Base-by-base conservation (phyloP, 345 rosid species). In the Citrus sp. region DNA sequence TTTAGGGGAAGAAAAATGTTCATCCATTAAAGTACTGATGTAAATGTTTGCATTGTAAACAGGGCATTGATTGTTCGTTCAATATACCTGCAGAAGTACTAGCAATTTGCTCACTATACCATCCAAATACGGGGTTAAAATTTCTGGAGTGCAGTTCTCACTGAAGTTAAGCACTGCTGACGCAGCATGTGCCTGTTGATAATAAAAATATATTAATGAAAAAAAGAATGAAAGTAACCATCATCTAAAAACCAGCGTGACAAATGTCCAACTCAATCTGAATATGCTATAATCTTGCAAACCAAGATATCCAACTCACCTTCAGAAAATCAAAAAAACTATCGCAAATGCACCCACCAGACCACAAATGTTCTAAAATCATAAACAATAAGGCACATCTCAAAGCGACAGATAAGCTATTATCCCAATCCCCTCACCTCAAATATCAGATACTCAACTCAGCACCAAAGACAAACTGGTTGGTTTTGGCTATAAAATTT, bases 81-180 rank as follows among this genome's bases (percentile, higher is more conserved):
- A 24, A 67, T 14, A 81, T 87, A 97, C 99, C 97, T 97, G 98
- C 63, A 97, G 84, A 70, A 97, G 90, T 38, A 93, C 92, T 78
- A 97, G 99, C 82, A 97, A 86, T 87, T 97, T 97, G 91, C 98
- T 88, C 84, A 97, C 98, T 35, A 97, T 84, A 56, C 94, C 98
- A 64, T 97, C 99, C 66, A 97, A 80, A 81, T 97, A 97, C 16
- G 94, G 93, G 24, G 92, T 86, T 78, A 97, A 85, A 79, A 97
- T 94, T 82, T 91, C 99, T 12, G 99, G 96, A 30, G 99, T 93
- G 82, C 99, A 97, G 83, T 94, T 97, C 86, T 97, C 99, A 67
- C 99, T 97, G 83, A 94, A 97, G 87, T 97, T 97, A 63, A 97
- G 98, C 55, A 97, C 94, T 10, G 99, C 99, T 32, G 99, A 97